Evolutionary conservation across 108 stramenopile genomes (phyloP), one percentile per base, ranked within the genome.

Genomic region (Fistulifera solaris): DNA sequence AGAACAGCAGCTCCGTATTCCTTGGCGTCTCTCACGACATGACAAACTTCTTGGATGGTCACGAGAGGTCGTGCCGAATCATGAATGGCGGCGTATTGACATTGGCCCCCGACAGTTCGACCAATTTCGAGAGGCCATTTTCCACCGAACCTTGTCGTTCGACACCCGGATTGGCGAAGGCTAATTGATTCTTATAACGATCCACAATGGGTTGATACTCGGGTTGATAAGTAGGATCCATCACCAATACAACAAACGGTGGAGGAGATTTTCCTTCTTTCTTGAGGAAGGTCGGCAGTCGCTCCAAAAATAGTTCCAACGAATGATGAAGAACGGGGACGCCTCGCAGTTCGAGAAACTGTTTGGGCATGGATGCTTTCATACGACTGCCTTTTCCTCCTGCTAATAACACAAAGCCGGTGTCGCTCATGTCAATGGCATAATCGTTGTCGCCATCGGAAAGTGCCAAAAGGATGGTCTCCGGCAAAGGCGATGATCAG

Each of bases 301-400:
- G 53, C 57, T 91, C 59, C 38, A 92, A 69, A 54, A 96, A 94
- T 24, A 96, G 78, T 46, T 94, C 81, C 24, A 96, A 69, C 28
- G 89, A 92, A 66, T 95, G 80, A 53, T 90, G 77, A 61, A 96
- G 63, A 40, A 96, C 83, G 1, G 92, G 88, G 27, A 73, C 70
- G 13, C 88, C 84, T 5, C 63, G 47, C 3, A 96, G 64, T 40
- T 67, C 58, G 19, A 96, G 65, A 62, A 93, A 96, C 68, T 96
- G 95, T 70, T 96, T 96, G 27, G 93, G 95, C 70, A 89, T 75
- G 54, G 56, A 72, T 21, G 94, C 80, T 59, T 96, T 93, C 95
- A 96, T 96, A 24, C 95, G 75, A 27, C 81, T 87, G 22, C 95
- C 95, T 13, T 80, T 89, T n/a, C 95, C 95, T 12, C 95, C 95